Base-by-base conservation (phyloP, 2,329 filamentous ascomycete species). In the Botryosphaeria dothidea region DNA sequence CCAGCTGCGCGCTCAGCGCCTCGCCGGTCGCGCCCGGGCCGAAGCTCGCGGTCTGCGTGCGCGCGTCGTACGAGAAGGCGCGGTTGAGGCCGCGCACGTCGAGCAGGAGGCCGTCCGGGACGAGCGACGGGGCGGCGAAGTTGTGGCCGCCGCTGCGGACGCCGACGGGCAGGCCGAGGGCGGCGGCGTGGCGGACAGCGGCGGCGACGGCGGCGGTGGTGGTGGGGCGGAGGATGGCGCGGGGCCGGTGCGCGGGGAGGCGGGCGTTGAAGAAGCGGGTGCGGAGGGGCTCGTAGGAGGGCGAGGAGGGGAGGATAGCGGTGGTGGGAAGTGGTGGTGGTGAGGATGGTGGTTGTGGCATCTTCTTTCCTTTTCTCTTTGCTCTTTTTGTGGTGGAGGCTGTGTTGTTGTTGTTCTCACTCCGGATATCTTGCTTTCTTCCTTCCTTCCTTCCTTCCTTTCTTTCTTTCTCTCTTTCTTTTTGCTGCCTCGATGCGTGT, bases 111-210 rank as follows among this genome's bases (percentile, higher is more conserved):
- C 66, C 68, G 38, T 68, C 64, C 17, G 70, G 21, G 7, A 68
- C 46, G 25, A 71, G 63, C 11, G 69, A 65, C n/a, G 54, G 41
- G 21, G 49, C 58, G 15, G 65, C 36, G 60, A 68, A 68, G 19
- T 66, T 29, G 66, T 70, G 69, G 8, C 69, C 69, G n/a, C 65
- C 66, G 19, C 66, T 67, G 34, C 69, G 69, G 21, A 71, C 65
- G 51, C 48, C 48, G 48, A 52, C 48, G 48, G 6, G 15, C 4
- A 31, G 48, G 25, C 1, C 8, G 48, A 5, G 17, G 2, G 15
- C 15, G 25, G 15, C 4, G 25, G 48, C 48, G 27, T 8, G 17
- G 17, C 15, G 15, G 48, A 52, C 5, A 15, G 25, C 4, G 48
- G 48, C 8, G 48, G 27, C 25, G 48, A 21, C 27, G 25, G 1